These are phyloP conservation scores for Botrytis elliptica DNA, from an alignment of 2,329 filamentous ascomycete species.

Conservation along the genomic window DNA sequence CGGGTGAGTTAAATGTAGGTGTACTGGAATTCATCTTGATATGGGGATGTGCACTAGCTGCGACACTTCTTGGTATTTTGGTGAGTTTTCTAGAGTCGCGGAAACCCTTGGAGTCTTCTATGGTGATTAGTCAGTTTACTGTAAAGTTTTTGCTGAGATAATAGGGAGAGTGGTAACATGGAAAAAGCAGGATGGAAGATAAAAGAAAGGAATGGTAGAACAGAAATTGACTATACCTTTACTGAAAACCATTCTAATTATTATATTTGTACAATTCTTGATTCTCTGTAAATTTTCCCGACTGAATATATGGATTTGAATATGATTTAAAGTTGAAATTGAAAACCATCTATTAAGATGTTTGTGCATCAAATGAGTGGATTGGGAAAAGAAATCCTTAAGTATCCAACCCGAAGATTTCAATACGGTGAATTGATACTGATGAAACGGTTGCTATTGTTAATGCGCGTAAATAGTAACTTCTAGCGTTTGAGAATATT, in stretches of 20 bases:
- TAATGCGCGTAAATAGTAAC: not conserved
- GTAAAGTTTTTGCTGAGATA: no score
- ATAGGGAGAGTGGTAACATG: no score
- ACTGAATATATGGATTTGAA: not conserved
- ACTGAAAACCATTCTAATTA: not conserved
- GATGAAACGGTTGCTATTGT: not conserved
- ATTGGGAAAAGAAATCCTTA: not conserved
- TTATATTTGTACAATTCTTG: not conserved
- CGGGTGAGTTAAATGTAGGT: not conserved
- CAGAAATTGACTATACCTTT: not conserved
- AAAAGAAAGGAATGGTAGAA: accelerated
- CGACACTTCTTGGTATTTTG: not conserved
- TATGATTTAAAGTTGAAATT: not conserved
- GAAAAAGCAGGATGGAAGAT: not conserved
- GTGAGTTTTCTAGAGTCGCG: not conserved
- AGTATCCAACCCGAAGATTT: not conserved
- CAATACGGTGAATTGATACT: not conserved
- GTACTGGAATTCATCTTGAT: not conserved
- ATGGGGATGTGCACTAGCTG: not conserved
- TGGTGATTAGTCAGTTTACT: not conserved
- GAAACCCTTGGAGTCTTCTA: not conserved
- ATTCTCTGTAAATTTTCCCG: not conserved
- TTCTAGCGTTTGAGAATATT: not conserved
- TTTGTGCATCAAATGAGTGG: not conserved
- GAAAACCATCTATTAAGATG: not conserved